A percentile compares a stretch with the other conserved stretches of the same genome.
Evolutionary conservation across 305 asterid species (phyloP).

Genomic region (Fraxinus latifolia): DNA sequence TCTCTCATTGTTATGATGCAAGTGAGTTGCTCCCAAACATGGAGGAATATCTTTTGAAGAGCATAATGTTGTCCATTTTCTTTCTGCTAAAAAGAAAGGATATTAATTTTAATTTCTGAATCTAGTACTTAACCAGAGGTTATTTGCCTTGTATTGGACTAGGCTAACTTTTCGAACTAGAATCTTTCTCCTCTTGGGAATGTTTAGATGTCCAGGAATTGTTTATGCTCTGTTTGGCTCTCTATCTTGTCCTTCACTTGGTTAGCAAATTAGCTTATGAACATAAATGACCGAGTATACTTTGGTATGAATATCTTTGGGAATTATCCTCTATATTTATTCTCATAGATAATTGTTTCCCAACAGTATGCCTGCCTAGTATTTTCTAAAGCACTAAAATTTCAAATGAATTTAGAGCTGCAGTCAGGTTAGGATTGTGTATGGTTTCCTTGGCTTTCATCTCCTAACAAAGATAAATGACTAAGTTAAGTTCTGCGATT

Average conservation of each 20-base stretch:
- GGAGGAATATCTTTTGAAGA: neutral
- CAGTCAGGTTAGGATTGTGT: neutral
- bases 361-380: neutral
- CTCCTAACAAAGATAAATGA: neutral
- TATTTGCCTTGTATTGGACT: neutral
- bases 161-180: neutral
- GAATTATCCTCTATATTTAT: neutral
- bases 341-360: neutral
- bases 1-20: constrained; percentile 43
- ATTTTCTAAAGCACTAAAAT: neutral
- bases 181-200: neutral
- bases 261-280: neutral
- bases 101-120: neutral
- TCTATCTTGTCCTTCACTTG: neutral
- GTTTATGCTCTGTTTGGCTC: neutral
- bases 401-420: neutral
- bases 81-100: constrained; percentile 1
- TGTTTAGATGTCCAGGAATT: neutral
- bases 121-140: neutral
- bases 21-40: constrained; percentile 37
- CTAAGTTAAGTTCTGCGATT: neutral
- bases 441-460: neutral
- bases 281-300: neutral
- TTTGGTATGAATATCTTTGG: neutral
- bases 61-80: neutral